Percentiles rank a stretch among this genome's conserved stretches.
Conservation (phyloP, 441 rosid species). For the Brassica balearica region DNA sequence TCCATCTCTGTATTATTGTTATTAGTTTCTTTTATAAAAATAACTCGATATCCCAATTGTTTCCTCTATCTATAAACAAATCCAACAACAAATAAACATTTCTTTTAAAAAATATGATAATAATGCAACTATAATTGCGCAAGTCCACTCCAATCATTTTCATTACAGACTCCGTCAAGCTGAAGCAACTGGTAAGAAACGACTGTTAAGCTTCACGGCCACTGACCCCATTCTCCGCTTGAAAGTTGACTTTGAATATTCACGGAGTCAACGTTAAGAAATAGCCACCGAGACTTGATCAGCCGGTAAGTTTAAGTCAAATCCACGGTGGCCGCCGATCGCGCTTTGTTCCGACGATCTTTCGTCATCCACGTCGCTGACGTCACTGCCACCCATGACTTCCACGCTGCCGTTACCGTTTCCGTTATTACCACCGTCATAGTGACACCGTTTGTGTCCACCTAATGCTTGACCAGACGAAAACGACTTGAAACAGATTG, state of each 20-base stretch:
- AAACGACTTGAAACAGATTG: constrained; percentile 63
- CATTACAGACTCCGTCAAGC: constrained; percentile 43
- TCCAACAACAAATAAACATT: constrained; percentile 43
- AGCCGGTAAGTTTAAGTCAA: constrained; percentile 68
- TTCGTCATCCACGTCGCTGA: constrained; percentile 29
- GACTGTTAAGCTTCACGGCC: constrained; percentile 38
- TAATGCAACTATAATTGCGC: constrained; percentile 22
- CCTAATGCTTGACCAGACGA: constrained; percentile 75
- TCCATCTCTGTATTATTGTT: constrained; percentile 28
- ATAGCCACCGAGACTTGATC: constrained; percentile 36
- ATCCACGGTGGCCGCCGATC: constrained; percentile 47
- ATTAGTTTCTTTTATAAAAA: background rate
- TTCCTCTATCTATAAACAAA: constrained; percentile 41
- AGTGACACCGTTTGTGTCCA: constrained; percentile 78
- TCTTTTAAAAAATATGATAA: constrained; percentile 3
- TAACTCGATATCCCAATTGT: constrained; percentile 5
- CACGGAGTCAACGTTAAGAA: constrained; percentile 29
- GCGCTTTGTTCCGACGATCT: background rate
- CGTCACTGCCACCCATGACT: constrained; percentile 41
- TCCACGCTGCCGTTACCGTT: constrained; percentile 39
- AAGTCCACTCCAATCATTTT: constrained; percentile 50
- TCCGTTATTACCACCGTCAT: constrained; percentile 50
- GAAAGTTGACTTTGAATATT: constrained; percentile 33
- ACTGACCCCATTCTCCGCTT: constrained; percentile 11
- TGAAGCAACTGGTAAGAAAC: constrained; percentile 36